Conservation (phyloP, 2,329 filamentous ascomycete species). For the Trichoderma afroharzianum region DNA sequence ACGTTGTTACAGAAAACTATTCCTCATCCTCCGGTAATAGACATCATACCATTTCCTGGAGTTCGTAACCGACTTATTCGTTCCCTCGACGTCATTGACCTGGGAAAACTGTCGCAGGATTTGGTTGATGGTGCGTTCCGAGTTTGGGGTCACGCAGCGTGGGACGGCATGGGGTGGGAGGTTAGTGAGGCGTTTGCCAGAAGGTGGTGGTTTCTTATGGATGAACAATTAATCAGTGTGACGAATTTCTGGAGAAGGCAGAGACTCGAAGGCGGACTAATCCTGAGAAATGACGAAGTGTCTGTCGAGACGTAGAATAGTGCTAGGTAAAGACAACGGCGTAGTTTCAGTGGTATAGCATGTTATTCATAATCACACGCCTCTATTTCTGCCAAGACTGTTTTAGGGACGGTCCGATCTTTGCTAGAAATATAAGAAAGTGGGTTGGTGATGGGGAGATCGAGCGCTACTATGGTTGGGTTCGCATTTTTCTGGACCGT, state of each 20-base stretch:
- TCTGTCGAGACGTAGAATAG: not conserved
- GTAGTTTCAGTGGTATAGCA: not conserved
- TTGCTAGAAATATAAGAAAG: not conserved
- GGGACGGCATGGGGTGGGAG: not conserved
- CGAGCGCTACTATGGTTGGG: not conserved
- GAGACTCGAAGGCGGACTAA: not conserved
- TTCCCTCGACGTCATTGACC: not conserved
- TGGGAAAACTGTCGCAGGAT: not conserved
- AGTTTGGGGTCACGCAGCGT: not conserved
- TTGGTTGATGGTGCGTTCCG: not conserved
- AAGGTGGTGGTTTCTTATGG: not conserved
- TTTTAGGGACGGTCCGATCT: not conserved
- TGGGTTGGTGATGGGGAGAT: not conserved
- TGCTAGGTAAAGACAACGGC: not conserved
- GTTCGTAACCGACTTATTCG: not conserved
- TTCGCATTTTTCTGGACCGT: not conserved
- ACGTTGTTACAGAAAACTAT: not conserved
- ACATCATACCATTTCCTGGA: not conserved
- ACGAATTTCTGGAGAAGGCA: conserved; percentile 5
- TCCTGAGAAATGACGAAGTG: not conserved
- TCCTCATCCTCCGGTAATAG: not conserved
- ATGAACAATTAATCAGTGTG: not conserved
- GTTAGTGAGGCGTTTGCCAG: not conserved
- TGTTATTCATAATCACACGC: not conserved
- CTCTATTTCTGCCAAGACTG: not conserved